A percentile compares a stretch with the other conserved stretches of the same genome.
Evolutionary conservation across 73 alveolate species (phyloP).

Genomic region (Tetrahymena thermophila): DNA sequence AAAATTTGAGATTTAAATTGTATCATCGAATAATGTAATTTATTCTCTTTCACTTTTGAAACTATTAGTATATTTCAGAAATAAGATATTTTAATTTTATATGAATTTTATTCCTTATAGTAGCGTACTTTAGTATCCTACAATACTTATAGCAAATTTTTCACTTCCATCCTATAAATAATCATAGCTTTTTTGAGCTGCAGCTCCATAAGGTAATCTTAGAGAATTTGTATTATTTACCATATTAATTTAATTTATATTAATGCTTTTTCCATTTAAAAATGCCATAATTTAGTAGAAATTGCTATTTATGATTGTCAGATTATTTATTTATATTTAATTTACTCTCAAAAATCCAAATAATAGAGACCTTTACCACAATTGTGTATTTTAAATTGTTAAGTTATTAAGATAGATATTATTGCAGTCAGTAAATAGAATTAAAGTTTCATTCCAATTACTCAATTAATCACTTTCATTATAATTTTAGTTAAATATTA

Average conservation of each 20-base stretch:
- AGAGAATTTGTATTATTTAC: background rate
- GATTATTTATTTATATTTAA: no score
- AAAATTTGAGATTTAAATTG: no score
- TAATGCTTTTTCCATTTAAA: background rate
- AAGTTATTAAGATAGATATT: background rate
- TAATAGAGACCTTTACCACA: background rate
- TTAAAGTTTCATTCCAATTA: background rate
- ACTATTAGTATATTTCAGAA: background rate
- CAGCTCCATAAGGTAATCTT: background rate
- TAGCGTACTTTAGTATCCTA: background rate
- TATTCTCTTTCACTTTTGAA: background rate
- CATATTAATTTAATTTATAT: no score
- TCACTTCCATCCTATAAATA: background rate
- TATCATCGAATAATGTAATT: background rate
- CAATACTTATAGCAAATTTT: background rate
- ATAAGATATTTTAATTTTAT: no score
- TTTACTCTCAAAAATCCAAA: background rate
- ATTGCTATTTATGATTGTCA: background rate
- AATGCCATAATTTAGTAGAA: background rate
- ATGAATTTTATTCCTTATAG: background rate
- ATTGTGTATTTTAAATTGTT: background rate
- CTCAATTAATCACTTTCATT: background rate
- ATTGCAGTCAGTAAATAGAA: background rate
- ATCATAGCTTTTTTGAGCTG: background rate
- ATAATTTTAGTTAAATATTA: no score